Conservation (phyloP, 176 grass and related monocot genomes). For the Ananas comosus region DNA sequence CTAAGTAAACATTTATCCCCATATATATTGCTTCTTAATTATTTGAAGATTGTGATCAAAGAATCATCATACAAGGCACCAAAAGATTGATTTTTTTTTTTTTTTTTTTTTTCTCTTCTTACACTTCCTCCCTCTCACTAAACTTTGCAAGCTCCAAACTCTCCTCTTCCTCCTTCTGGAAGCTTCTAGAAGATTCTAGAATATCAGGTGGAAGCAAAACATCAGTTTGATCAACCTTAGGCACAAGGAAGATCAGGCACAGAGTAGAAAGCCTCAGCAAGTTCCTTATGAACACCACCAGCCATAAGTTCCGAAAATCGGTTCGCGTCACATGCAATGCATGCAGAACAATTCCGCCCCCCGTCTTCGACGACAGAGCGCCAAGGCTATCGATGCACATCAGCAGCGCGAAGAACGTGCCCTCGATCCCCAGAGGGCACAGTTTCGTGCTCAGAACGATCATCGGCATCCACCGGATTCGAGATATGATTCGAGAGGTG, state of each 20-base stretch:
- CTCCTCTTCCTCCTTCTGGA: slow-evolving; percentile 32
- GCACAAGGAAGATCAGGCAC: slow-evolving; percentile 48
- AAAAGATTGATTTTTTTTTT: neutral
- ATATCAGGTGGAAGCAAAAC: slow-evolving; percentile 53
- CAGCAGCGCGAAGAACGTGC: slow-evolving; percentile 85
- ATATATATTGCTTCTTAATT: no score
- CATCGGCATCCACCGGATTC: slow-evolving; percentile 78
- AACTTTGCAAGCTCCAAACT: slow-evolving; percentile 49
- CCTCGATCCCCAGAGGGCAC: slow-evolving; percentile 58
- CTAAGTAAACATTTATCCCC: no score
- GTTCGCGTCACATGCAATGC: slow-evolving; percentile 54
- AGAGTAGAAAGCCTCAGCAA: slow-evolving; percentile 53
- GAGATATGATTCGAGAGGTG: slow-evolving; percentile 38
- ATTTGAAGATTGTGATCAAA: neutral
- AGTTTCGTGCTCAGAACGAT: slow-evolving; percentile 77
- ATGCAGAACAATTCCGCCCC: slow-evolving; percentile 50
- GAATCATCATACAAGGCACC: neutral
- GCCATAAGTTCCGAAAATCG: slow-evolving; percentile 61
- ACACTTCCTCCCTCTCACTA: slow-evolving; percentile 12
- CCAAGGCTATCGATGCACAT: slow-evolving; percentile 85
- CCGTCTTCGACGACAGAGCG: slow-evolving; percentile 45
- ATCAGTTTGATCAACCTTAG: slow-evolving; percentile 35
- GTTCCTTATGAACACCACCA: slow-evolving; percentile 58
- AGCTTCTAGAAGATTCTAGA: slow-evolving; percentile 5
- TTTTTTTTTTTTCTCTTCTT: neutral